Evolutionary conservation across 208 protist species (phyloP), one percentile per base, ranked within the genome.

Genomic region (Trypanosoma rangeli): DNA sequence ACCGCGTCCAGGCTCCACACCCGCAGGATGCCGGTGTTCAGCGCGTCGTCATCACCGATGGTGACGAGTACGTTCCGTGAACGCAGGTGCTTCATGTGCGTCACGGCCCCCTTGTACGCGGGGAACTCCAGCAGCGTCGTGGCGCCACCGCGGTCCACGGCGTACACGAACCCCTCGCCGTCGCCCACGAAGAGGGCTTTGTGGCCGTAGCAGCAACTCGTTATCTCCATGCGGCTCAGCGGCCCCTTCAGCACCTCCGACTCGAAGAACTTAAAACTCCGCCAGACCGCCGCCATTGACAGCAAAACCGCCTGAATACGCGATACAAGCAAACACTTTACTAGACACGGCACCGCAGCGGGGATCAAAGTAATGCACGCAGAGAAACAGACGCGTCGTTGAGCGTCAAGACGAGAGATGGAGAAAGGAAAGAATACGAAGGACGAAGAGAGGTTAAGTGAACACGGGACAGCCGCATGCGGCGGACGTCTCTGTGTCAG

Each of bases 101-200:
- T 92, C 12, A 97, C 88, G 10, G 74, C 53, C 1, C 83, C 71
- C 10, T 85, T 74, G 74, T 94, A 98, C 8, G 86, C 92, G 68
- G 87, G 79, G 66, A 97, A 97, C 42, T 71, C 78, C 49, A 48
- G 54, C 22, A 55, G 16, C 67, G 24, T 52, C 26, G 26, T 22
- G 18, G 64, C 62, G 42, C 87, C 80, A 48, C 75, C 66, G 53
- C 88, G 78, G 68, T 97, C 89, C 20, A 94, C 70, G 13, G 94
- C 72, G 57, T 81, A 78, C 5, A 98, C 78, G 16, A 80, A 82
- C 9, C 94, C 94, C 22, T 93, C 79, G 61, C 68, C 62, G 80
- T 90, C 91, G 33, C 93, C 94, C 49, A 96, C 81, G 48, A 97
- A 87, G 29, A 98, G 59, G 20, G 81, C 67, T 55, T 90, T 85